Conservation (phyloP, 257 asterid species). For the Nyctanthes arbortristis region DNA sequence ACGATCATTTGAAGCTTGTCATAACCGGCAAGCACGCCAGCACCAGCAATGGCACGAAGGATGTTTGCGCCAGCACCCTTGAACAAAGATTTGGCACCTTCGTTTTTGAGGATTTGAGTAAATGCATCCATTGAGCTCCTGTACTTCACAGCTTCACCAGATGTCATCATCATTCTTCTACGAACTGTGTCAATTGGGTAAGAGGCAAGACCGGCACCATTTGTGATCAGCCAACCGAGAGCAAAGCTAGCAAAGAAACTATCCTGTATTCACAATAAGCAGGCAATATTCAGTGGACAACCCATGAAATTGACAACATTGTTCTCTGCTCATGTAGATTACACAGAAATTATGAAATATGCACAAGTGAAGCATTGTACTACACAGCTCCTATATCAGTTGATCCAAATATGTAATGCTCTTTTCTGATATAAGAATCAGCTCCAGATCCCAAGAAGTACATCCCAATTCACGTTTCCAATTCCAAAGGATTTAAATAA, state of each 20-base stretch:
- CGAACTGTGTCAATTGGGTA: constrained; percentile 90
- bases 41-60: constrained; percentile 92
- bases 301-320: not conserved
- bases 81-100: constrained; percentile 79
- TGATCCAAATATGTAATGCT: not conserved
- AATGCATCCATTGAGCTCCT: constrained; percentile 86
- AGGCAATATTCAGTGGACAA: constrained; percentile 3
- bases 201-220: constrained; percentile 92
- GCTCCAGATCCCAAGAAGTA: not conserved
- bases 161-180: constrained; percentile 98
- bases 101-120: constrained; percentile 72
- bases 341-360: not conserved
- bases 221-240: constrained; percentile 92
- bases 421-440: not conserved
- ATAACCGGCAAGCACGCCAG: constrained; percentile 90
- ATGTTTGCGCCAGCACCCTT: constrained; percentile 96
- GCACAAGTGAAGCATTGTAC: not conserved
- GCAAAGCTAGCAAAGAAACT: constrained; percentile 92
- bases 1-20: constrained; percentile 90
- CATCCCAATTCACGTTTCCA: not conserved
- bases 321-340: too few species aligned
- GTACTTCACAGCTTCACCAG: constrained; percentile 95
- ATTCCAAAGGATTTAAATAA: not conserved
- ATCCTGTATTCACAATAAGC: constrained; percentile 56
- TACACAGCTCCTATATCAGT: not conserved